A percentile compares a stretch with the other conserved stretches of the same genome.
These are phyloP conservation scores for Teunomyces aglyptinius DNA, from an alignment of 805 yeast genomes.

Conservation along the genomic window DNA sequence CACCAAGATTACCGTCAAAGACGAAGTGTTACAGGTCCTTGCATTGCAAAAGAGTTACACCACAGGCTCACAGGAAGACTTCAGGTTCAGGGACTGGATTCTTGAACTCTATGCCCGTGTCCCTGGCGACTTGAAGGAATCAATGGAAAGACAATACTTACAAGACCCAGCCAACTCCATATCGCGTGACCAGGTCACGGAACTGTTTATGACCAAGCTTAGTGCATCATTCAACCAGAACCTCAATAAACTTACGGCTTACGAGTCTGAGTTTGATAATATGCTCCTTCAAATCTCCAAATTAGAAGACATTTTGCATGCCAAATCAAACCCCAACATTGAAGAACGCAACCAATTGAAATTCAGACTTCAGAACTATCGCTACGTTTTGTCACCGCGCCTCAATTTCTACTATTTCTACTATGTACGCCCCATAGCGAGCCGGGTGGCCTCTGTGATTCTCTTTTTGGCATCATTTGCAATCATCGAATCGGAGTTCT, in stretches of 20 bases:
- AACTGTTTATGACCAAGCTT: constrained; percentile 47
- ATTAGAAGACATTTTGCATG: constrained; percentile 57
- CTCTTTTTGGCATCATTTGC: constrained; percentile 48
- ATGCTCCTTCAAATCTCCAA: constrained; percentile 47
- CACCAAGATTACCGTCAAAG: constrained; percentile 58
- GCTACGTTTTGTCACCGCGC: constrained; percentile 34
- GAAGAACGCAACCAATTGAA: constrained; percentile 14
- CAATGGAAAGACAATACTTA: constrained; percentile 30
- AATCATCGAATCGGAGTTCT: constrained; percentile 69
- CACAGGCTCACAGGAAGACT: constrained; percentile 22
- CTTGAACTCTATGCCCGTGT: constrained; percentile 48
- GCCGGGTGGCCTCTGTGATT: constrained; percentile 42
- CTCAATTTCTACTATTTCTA: constrained; percentile 41
- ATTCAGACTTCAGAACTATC: constrained; percentile 20
- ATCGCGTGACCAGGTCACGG: constrained; percentile 34
- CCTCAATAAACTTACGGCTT: constrained; percentile 51
- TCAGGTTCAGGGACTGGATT: constrained; percentile 64
- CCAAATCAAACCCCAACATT: constrained; percentile 25
- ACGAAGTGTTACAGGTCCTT: constrained; percentile 57
- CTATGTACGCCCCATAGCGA: constrained; percentile 45
- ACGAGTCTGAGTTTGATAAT: constrained; percentile 55
- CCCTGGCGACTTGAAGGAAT: constrained; percentile 36
- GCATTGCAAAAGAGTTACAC: constrained; percentile 49
- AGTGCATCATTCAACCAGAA: constrained; percentile 52
- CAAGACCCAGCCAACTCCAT: constrained; percentile 19